Percentiles rank a stretch among this genome's conserved stretches.
phyloP scores from a whole-genome alignment of 768 basidiomycete species.

The Rhodotorula kratochvilovae region DNA sequence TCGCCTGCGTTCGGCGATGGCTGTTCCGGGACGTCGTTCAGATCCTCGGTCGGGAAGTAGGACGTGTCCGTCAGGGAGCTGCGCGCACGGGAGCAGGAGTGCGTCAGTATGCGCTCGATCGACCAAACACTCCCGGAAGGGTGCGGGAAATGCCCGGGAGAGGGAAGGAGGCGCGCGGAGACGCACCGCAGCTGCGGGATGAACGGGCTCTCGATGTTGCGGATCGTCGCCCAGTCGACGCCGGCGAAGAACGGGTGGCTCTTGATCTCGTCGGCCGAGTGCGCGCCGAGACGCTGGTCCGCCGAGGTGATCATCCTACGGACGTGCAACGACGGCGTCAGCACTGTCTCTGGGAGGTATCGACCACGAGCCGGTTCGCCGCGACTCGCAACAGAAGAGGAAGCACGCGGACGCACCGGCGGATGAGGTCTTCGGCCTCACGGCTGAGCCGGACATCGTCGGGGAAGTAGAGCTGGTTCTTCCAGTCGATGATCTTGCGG shows the following conservation, averaged over 20 bases:
- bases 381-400: neutral
- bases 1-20: constrained; percentile 40
- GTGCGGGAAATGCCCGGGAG: no score
- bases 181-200: constrained; percentile 68
- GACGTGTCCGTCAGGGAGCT: constrained; percentile 49
- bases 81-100: neutral
- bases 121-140: neutral
- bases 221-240: constrained; percentile 85
- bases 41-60: constrained; percentile 53
- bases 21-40: constrained; percentile 51
- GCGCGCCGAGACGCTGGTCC: constrained; percentile 62
- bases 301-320: constrained; percentile 68
- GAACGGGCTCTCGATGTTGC: constrained; percentile 88
- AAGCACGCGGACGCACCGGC: constrained; percentile 56
- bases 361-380: no score
- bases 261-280: constrained; percentile 74
- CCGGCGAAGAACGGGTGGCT: constrained; percentile 86
- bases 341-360: neutral
- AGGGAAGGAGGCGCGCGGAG: neutral
- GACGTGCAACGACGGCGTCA: neutral
- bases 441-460: constrained; percentile 88
- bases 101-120: neutral
- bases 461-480: constrained; percentile 75
- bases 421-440: constrained; percentile 84
- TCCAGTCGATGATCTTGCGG: constrained; percentile 96